phyloP scores from a whole-genome alignment of 2,329 filamentous ascomycete genomes.

The Aspergillus jensenii region DNA sequence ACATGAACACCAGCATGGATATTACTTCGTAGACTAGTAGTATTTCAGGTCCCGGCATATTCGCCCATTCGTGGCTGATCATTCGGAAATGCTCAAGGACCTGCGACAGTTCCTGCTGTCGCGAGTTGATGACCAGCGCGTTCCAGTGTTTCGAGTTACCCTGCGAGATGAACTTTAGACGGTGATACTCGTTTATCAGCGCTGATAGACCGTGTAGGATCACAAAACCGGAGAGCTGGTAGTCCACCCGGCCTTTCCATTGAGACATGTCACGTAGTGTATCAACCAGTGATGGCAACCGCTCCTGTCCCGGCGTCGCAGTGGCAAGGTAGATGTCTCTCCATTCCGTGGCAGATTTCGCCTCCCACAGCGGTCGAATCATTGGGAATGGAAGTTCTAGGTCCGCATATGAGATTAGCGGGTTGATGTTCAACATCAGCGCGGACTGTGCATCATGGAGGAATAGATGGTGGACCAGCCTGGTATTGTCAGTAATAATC shows the following conservation, averaged over 20 bases:
- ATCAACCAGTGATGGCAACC: conserved; percentile 44
- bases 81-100: conserved; percentile 55
- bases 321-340: conserved; percentile 57
- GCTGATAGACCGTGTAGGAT: conserved; percentile 66
- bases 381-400: conserved; percentile 66
- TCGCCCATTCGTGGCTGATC: conserved; percentile 21
- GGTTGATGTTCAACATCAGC: conserved; percentile 64
- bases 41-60: conserved; percentile 24
- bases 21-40: conserved; percentile 35
- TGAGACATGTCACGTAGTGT: conserved; percentile 58
- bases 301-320: conserved; percentile 23
- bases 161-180: conserved; percentile 47
- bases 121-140: conserved; percentile 50
- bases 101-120: conserved; percentile 63
- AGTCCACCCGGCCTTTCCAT: conserved; percentile 55
- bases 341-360: conserved; percentile 64
- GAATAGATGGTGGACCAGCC: conserved; percentile 64
- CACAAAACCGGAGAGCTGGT: conserved; percentile 58
- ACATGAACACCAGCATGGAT: conserved; percentile 41
- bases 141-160: conserved; percentile 43
- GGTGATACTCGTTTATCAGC: conserved; percentile 65
- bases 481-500: conserved; percentile 6
- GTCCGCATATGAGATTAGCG: conserved; percentile 68
- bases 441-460: conserved; percentile 66
- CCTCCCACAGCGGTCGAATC: conserved; percentile 64